Conservation (phyloP, 2,329 filamentous ascomycete species). For the Botrytis squamosa region DNA sequence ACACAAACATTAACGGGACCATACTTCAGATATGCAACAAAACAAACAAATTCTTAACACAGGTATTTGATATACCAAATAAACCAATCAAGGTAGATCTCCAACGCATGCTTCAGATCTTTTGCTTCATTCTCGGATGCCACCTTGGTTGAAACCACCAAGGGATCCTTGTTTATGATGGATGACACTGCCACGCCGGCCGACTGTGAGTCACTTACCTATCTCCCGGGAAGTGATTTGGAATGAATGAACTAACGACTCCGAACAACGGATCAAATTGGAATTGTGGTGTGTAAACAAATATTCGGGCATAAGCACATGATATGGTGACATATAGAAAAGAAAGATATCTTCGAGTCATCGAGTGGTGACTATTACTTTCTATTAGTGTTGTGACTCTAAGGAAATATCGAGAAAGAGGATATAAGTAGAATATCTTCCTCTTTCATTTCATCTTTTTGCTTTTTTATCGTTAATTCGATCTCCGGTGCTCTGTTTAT, state of each 20-base stretch:
- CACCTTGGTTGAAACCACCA: not conserved
- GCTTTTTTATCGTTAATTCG: not conserved
- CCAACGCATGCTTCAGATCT: constrained; percentile 3
- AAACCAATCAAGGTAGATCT: not conserved
- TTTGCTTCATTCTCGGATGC: not conserved
- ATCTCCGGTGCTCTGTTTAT: not conserved
- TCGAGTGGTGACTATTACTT: constrained; percentile 12
- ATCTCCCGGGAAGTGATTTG: not conserved
- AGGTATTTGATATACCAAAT: not conserved
- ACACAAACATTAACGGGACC: not conserved
- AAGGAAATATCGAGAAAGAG: not conserved
- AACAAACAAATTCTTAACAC: not conserved
- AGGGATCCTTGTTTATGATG: constrained; percentile 6
- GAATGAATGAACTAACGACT: not conserved
- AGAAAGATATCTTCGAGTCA: constrained; percentile 1
- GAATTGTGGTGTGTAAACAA: not conserved
- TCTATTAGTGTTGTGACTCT: not conserved
- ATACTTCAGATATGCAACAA: constrained; percentile 2
- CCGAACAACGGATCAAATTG: not conserved
- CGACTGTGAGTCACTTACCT: constrained; percentile 2
- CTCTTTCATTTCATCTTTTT: not conserved
- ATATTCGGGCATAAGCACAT: not conserved
- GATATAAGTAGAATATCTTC: constrained; percentile 2
- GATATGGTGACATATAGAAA: not conserved
- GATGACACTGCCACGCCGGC: constrained; percentile 10